Evolutionary conservation across 495 filamentous ascomycete genomes (phyloP), one percentile per base, ranked within the genome.

Genomic region (Hypoxylon rickii): DNA sequence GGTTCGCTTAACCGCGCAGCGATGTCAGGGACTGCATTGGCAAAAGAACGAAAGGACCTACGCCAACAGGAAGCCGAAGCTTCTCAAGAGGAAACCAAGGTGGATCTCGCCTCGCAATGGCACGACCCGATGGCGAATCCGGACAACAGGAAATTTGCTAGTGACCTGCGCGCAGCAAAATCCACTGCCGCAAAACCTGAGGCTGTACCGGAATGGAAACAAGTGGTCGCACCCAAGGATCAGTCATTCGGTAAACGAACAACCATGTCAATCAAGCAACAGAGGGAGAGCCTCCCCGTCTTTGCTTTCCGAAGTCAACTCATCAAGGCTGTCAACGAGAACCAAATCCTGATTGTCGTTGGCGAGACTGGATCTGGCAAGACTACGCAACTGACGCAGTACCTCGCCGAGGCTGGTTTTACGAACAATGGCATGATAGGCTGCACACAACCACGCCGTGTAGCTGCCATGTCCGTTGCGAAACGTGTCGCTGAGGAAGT

Each of bases 301-400:
- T 99, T 75, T 72, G 92, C 89, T 56, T 96, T 97, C 69, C 83
- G 92, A 50, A 87, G 87, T 33, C 87, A 93, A 63, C 79, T 99
- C 15, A 84, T 97, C 38, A 86, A 96, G 63, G 94, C 94, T 19
- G 89, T 99, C 6, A 74, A 76, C 17, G 85, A 89, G 21, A 92
- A 99, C 70, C 95, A 97, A 62, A 76, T 97, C 33, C 67, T 99
- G 56, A 95, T 99, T 71, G 94, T 97, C 1, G 93, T 97, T 50
- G 94, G 95, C 53, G 94, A 97, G 67, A 99, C 95, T 55, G 95
- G 95, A 18, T 96, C 90, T 3, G 95, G 95, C 51, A 99, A 99
- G 68, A 99, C 94, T 1, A 99, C 94, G 0, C 94, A 99, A 68
- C 63, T 99, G 21, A 96, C 94, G 0, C 94, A 99, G 63, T 99